Evolutionary conservation across 306 rosid genomes (phyloP).

Genomic region (Casuarina glauca): DNA sequence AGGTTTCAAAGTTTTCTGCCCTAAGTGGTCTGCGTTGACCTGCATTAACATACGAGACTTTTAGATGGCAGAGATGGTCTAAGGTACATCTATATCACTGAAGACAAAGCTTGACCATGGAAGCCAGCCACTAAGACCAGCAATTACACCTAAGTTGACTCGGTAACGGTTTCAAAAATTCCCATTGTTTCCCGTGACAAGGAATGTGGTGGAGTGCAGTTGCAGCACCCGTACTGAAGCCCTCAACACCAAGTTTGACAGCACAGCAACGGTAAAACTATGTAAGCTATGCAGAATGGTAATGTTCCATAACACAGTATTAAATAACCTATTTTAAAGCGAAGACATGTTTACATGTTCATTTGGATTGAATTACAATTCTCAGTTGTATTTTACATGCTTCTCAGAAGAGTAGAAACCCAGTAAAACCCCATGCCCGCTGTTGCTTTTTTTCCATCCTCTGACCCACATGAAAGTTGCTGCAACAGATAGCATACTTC

Average conservation of each 20-base stretch:
- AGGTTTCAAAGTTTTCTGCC: no score
- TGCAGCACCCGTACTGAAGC: slow-evolving; percentile 98
- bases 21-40: no score
- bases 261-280: slow-evolving; percentile 21
- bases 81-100: slow-evolving; percentile 22
- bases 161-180: slow-evolving; percentile 74
- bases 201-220: slow-evolving; percentile 83
- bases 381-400: not conserved
- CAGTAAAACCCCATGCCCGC: not conserved
- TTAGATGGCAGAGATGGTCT: no score
- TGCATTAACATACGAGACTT: no score
- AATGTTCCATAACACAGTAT: not conserved
- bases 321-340: not conserved
- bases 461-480: not conserved
- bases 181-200: slow-evolving; percentile 64
- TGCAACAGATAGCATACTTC: not conserved
- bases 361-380: not conserved
- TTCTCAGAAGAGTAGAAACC: not conserved
- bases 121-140: slow-evolving; percentile 95
- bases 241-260: slow-evolving; percentile 94
- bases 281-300: slow-evolving; percentile 10
- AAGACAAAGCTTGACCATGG: slow-evolving; percentile 89
- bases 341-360: not conserved
- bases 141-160: slow-evolving; percentile 66
- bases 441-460: not conserved